Base-by-base conservation (phyloP, 2,329 filamentous ascomycete species). In the Alternaria consortialis region DNA sequence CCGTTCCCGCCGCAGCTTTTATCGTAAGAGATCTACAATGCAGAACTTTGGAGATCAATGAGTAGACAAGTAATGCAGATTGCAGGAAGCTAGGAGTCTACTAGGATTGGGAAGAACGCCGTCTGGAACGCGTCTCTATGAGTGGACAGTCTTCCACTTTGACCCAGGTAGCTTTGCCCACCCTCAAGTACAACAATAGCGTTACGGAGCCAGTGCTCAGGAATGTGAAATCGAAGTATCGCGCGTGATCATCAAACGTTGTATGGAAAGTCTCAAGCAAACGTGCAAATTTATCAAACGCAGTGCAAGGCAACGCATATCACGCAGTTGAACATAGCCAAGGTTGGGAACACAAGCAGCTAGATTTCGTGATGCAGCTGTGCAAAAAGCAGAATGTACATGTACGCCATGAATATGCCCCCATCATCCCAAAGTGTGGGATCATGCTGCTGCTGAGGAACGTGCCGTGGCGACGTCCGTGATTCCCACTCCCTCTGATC, bases 391-490 rank as follows among this genome's bases (percentile, higher is more conserved):
- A 70, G 64, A 74, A 73, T 75, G 65, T 76, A 77, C 72, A 77
- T 71, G 68, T 75, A 74, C 77, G 77, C 75, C 77, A 74, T 76
- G 74, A 71, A 74, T 77, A 77, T 79, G 77, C 75, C 72, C 71
- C 73, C 67, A 74, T 75, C 75, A 69, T 76, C 73, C 77, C 72
- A 76, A 76, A 75, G 66, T 71, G 64, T 69, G 68, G 68, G 72
- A 70, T 71, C 65, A 63, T 72, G 67, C 66, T 69, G 68, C 67
- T 66, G 56, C 68, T 64, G 70, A 67, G 63, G 64, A 67, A 71
- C 69, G 70, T 63, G 72, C 69, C 67, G 65, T 69, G 55, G 71
- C 69, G 62, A 73, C 67, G 62, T 74, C 68, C 69, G 62, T 68
- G 67, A 65, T 62, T 73, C 74, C 74, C 75, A 72, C 59, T 67